phyloP scores from a whole-genome alignment of 225 moss, liverwort and hornwort species.

The Pseudisothecium myosuroides region DNA sequence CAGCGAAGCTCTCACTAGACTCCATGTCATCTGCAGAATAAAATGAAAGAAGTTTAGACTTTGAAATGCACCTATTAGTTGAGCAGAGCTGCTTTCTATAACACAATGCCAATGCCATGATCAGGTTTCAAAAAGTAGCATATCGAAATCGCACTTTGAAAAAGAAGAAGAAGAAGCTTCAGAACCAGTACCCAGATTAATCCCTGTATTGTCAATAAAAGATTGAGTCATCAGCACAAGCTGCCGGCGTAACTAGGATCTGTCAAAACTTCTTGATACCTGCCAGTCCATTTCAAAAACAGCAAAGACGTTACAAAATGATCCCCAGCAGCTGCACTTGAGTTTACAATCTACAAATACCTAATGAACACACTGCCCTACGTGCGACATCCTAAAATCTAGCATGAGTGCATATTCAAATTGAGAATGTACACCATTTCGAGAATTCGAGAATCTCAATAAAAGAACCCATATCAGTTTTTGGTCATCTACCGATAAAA shows the following conservation, averaged over 20 bases:
- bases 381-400: background rate
- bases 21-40: background rate
- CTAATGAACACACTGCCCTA: background rate
- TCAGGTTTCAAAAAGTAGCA: background rate
- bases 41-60: background rate
- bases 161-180: background rate
- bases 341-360: background rate
- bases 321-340: background rate
- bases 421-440: background rate
- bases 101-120: background rate
- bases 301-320: background rate
- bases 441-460: background rate
- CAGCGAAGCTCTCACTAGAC: background rate
- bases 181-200: slow-evolving; percentile 41
- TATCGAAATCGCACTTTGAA: background rate
- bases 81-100: background rate
- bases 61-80: background rate
- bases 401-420: background rate
- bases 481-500: background rate
- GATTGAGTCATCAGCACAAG: slow-evolving; percentile 79
- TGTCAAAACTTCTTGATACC: slow-evolving; percentile 70
- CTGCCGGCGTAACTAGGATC: slow-evolving; percentile 74
- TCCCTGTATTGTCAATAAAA: slow-evolving; percentile 62
- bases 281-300: background rate
- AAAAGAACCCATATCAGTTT: background rate